These are phyloP conservation scores for Stephanocyclus meneghinianus DNA, from an alignment of 352 stramenopile genomes.

Conservation along the genomic window DNA sequence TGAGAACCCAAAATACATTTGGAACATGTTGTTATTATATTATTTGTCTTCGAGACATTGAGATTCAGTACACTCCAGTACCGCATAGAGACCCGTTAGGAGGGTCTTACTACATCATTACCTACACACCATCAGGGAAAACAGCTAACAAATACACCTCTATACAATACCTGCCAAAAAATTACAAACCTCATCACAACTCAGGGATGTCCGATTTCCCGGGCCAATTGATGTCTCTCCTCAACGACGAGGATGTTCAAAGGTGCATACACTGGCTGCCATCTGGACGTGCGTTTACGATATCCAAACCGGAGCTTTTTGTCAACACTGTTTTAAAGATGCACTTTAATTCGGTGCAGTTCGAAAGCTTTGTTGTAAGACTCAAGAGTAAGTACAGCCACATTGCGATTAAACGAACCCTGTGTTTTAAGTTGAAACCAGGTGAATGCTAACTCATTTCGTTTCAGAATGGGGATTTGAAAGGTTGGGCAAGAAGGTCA, in stretches of 20 bases:
- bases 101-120: too few species aligned
- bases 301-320: neutral
- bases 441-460: neutral
- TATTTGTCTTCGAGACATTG: too few species aligned
- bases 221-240: neutral
- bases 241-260: neutral
- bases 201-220: neutral
- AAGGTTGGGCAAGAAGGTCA: neutral
- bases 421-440: neutral
- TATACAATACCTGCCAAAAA: too few species aligned
- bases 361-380: neutral
- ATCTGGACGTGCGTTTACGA: neutral
- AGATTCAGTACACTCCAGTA: too few species aligned
- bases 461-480: neutral
- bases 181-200: too few species aligned
- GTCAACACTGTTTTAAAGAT: constrained; percentile 4
- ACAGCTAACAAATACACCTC: too few species aligned
- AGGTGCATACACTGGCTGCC: neutral
- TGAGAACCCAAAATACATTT: too few species aligned
- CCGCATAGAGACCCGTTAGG: too few species aligned
- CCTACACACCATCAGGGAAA: too few species aligned
- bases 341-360: neutral
- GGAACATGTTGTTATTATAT: too few species aligned
- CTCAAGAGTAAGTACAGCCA: neutral
- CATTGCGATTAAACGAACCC: neutral